These are phyloP conservation scores for Cornus suecica DNA, from an alignment of 148 eudicot genomes.

Conservation along the genomic window DNA sequence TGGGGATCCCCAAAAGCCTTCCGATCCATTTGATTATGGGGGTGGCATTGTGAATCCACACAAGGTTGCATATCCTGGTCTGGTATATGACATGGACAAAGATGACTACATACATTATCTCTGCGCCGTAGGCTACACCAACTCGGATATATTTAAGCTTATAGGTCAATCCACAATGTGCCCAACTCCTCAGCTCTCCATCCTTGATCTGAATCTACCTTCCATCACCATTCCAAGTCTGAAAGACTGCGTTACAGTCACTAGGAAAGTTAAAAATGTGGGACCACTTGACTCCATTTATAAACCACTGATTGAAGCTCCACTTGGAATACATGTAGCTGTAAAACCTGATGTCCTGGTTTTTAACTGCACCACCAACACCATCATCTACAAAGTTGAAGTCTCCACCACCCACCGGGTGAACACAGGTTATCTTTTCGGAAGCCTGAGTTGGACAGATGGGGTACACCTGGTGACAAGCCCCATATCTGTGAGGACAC, in stretches of 20 bases:
- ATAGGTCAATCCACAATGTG: constrained; percentile 2
- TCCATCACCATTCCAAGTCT: constrained; percentile 26
- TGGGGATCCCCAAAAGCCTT: constrained; percentile 18
- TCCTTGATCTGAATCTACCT: constrained; percentile 18
- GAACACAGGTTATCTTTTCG: constrained; percentile 18
- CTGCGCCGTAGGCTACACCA: constrained; percentile 19
- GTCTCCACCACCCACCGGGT: constrained; percentile 2
- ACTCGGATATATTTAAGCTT: constrained; percentile 12
- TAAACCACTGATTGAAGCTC: constrained; percentile 17
- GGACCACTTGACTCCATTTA: constrained; percentile 18
- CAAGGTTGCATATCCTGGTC: constrained; percentile 20
- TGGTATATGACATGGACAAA: constrained; percentile 22
- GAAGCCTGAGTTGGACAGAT: constrained; percentile 25
- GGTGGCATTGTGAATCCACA: constrained; percentile 29
- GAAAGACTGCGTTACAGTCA: constrained; percentile 14
- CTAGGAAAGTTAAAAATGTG: constrained; percentile 24
- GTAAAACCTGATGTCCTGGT: constrained; percentile 16
- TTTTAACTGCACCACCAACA: constrained; percentile 16
- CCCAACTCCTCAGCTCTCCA: not conserved
- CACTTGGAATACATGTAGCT: constrained; percentile 12
- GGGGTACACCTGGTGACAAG: constrained; percentile 22
- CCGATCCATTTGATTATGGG: constrained; percentile 31
- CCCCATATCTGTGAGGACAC: constrained; percentile 24
- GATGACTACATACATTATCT: constrained; percentile 22
- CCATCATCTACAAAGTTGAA: constrained; percentile 11